Percentiles rank a stretch among this genome's conserved stretches.
These are phyloP conservation scores for Skeletonema tropicum DNA, from an alignment of 108 stramenopile species.

Conservation along the genomic window DNA sequence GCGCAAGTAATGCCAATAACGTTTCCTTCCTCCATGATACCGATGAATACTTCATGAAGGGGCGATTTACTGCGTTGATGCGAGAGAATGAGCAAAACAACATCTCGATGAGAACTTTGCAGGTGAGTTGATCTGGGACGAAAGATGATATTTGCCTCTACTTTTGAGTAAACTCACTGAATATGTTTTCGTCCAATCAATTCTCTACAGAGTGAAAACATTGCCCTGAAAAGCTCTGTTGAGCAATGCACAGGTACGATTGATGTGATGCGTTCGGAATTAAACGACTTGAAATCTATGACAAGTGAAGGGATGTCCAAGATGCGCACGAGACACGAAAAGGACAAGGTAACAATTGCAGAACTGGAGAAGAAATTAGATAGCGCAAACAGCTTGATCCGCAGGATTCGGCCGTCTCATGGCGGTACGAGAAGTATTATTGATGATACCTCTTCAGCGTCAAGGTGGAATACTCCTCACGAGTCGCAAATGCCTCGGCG, in stretches of 20 bases:
- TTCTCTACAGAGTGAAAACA: constrained; percentile 39
- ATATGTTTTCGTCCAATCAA: not conserved
- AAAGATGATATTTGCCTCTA: not conserved
- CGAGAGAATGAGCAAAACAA: constrained; percentile 48
- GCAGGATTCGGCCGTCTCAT: constrained; percentile 11
- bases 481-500: not conserved
- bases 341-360: constrained; percentile 13
- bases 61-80: constrained; percentile 44
- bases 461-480: constrained; percentile 19
- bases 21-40: constrained; percentile 7
- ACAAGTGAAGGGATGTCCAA: constrained; percentile 27
- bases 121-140: constrained; percentile 7
- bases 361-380: constrained; percentile 27
- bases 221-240: constrained; percentile 37
- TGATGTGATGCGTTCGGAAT: constrained; percentile 35
- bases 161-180: not conserved
- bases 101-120: constrained; percentile 46
- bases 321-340: constrained; percentile 14
- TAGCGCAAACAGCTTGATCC: constrained; percentile 32
- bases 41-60: constrained; percentile 39
- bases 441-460: not conserved
- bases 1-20: constrained; percentile 11
- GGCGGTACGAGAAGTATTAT: not conserved
- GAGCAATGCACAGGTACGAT: constrained; percentile 34
- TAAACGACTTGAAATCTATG: constrained; percentile 39